A percentile compares a stretch with the other conserved stretches of the same genome.
Conservation (phyloP, 1,139 yeast genomes). For the Hyphopichia pseudoburtonii region DNA sequence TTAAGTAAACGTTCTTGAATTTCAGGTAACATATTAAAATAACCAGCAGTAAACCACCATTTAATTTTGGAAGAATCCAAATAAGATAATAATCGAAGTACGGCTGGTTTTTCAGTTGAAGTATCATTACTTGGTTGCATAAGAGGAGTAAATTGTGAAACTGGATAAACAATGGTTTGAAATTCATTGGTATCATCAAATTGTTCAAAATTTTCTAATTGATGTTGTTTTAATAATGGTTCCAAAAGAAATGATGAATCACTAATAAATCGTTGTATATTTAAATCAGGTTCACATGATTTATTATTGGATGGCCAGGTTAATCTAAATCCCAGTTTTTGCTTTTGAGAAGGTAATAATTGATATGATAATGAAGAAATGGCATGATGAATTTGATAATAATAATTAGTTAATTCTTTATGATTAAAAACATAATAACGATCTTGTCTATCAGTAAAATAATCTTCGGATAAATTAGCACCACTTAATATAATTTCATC, state of each 20-base stretch:
- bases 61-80: constrained; percentile 54
- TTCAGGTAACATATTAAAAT: constrained; percentile 85
- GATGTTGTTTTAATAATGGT: constrained; percentile 54
- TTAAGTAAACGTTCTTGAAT: constrained; percentile 61
- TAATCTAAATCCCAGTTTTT: constrained; percentile 52
- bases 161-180: constrained; percentile 82
- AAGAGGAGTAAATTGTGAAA: constrained; percentile 87
- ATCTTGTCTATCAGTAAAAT: constrained; percentile 95
- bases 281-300: constrained; percentile 70
- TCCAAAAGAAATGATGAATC: constrained; percentile 59
- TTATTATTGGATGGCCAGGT: constrained; percentile 75
- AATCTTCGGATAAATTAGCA: constrained; percentile 87
- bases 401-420: constrained; percentile 63
- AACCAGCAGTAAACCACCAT: constrained; percentile 96
- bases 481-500: constrained; percentile 87
- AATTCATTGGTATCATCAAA: constrained; percentile 30
- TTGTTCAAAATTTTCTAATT: constrained; percentile 35
- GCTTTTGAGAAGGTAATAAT: constrained; percentile 38
- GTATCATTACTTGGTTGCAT: constrained; percentile 52
- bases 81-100: constrained; percentile 59
- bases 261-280: constrained; percentile 54
- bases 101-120: constrained; percentile 80
- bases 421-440: constrained; percentile 76
- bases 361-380: constrained; percentile 70
- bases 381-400: constrained; percentile 64